These are phyloP conservation scores for Debaryomyces nepalensis DNA, from an alignment of 1,139 yeast species.

Conservation along the genomic window DNA sequence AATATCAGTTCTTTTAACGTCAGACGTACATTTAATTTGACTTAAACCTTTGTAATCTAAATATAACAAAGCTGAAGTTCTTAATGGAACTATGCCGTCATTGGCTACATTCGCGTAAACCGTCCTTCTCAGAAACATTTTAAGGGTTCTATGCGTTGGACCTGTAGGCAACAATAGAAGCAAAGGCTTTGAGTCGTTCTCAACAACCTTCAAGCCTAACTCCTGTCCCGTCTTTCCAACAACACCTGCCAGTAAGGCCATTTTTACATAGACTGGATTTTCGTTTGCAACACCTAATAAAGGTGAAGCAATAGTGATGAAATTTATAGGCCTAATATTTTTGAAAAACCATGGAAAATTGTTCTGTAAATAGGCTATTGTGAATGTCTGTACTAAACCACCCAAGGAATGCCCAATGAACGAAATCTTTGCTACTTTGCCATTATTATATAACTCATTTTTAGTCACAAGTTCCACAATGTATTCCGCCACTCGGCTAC, in stretches of 20 bases:
- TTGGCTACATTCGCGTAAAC: conserved; percentile 79
- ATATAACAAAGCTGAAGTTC: conserved; percentile 82
- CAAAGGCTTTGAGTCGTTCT: conserved; percentile 58
- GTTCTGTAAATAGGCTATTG: conserved; percentile 71
- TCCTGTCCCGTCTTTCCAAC: conserved; percentile 96
- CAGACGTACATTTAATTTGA: conserved; percentile 43
- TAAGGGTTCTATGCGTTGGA: conserved; percentile 71
- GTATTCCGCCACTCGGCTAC: conserved; percentile 79
- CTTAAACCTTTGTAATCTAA: conserved; percentile 56
- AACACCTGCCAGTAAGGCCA: conserved; percentile 84
- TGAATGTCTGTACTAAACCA: conserved; percentile 88
- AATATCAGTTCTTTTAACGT: conserved; percentile 14
- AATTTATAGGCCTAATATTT: conserved; percentile 73
- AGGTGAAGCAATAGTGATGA: conserved; percentile 86
- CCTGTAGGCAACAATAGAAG: conserved; percentile 78
- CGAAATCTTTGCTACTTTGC: conserved; percentile 64
- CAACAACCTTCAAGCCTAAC: conserved; percentile 60
- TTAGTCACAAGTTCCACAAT: conserved; percentile 60
- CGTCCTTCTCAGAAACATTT: conserved; percentile 68
- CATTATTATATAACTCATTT: conserved; percentile 35
- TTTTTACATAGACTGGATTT: conserved; percentile 84
- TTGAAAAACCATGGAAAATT: conserved; percentile 76
- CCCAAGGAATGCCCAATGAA: conserved; percentile 94
- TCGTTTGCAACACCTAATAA: conserved; percentile 82
- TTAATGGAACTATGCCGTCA: conserved; percentile 92